Base-by-base conservation (phyloP, 192 early-diverging fungal genomes). In the Entomortierella chlamydospora region DNA sequence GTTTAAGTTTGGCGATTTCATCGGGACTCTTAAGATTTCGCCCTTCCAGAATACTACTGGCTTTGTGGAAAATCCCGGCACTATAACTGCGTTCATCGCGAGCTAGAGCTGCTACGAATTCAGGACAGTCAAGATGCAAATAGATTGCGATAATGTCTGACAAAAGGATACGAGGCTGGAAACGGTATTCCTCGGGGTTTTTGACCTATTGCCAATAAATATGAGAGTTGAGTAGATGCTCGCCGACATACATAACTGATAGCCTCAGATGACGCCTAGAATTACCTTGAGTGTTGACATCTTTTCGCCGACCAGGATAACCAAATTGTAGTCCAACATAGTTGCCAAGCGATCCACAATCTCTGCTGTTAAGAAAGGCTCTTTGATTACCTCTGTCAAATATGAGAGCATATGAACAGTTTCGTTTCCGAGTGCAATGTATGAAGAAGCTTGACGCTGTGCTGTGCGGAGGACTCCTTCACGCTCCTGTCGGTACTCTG, bases 291-390 rank as follows among this genome's bases (percentile, higher is more conserved):
- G 83, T 61, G 92, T 95, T 1, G 94, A 93, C 83, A 94, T 96
- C 64, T 92, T 91, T 11, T 96, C 95, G 0, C 98, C 98, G 1
- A 96, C 96, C 54, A 99, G 82, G 37, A 92, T 91, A 8, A 90
- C 83, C 41, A 99, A 83, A 63, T 97, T 98, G 78, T 94, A 97
- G 82, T 99, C 94, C 52, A 99, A 86, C 98, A 99, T 99, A n/a
- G 95, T 94, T 1, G 97, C 97, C 41, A 99, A 85, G 2, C 95
- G 87, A 50, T 93, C 93, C 20, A 98, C 96, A 53, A 99, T 94
- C 68, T 96, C 94, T 22, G 88, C 85, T 18, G 90, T 91, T 85
- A 97, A 83, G 84, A 99, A 99, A 8, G 96, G 94, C 31, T 87
- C 72, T 8, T 92, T 91, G 18, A 94, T 92, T 37, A 91, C 87